Base-by-base conservation (phyloP, 495 filamentous ascomycete species). In the Penicillium simplicissimum region DNA sequence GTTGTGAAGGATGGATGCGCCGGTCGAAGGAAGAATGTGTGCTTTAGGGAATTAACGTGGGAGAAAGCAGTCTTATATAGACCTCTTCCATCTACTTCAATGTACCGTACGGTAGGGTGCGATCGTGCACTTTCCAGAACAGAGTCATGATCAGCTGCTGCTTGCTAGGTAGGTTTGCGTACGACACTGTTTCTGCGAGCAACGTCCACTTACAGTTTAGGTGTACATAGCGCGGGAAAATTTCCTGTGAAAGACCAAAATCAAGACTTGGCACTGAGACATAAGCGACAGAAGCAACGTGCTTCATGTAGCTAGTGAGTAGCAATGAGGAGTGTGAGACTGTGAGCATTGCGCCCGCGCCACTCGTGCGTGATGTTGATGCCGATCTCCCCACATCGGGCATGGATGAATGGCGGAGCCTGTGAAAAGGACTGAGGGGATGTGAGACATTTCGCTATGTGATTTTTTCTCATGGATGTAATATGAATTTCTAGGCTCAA, bases 351-450 rank as follows among this genome's bases (percentile, higher is more conserved):
- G 37, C n/a, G 10, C 31, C 8, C 34, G 9, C 45, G 35, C 59
- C 53, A 62, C 25, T 62, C 23, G 31, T 47, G 57, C 31, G 54
- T 9, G 36, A 49, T 19, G 28, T 40, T 57, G 49, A 57, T 47
- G 65, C 59, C 54, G 59, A 64, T 64, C 65, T 49, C 63, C 59
- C 65, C 56, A 4, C 48, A 59, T 58, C 43, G 34, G 58, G 34
- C 40, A 55, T 58, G 31, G 38, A 54, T 49, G 10, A 38, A 31
- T n/a, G 51, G 58, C 15, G 37, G 64, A 47, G 47, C 15, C 23
- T 31, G 10, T n/a, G 23, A 9, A 28, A 13, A 36, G 51, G 14
- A 23, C 51, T 53, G 51, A 53, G 31, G 57, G 63, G 63, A 31
- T 56, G 28, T 63, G 63, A 66, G 63, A 66, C 63, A 66, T 59